Evolutionary conservation across 805 yeast species (phyloP).

Genomic region (Saturnispora kantuleensis): DNA sequence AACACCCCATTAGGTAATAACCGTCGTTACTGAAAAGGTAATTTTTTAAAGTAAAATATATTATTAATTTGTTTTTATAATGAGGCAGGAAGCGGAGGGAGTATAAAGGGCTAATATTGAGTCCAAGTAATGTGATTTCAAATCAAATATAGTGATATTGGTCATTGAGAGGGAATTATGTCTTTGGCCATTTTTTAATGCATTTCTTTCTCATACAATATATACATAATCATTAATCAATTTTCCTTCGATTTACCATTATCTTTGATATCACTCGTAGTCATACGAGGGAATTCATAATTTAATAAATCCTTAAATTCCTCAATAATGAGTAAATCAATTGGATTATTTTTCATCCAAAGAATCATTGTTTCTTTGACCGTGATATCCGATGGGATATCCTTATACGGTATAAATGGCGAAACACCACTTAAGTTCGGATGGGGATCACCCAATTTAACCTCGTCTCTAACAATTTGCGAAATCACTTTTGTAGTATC

Average conservation of each 20-base stretch:
- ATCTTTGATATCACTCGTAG: not conserved
- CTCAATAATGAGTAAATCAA: conserved; percentile 12
- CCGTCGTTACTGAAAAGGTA: conserved; percentile 27
- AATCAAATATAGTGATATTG: not conserved
- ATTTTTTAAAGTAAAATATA: not conserved
- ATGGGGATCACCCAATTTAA: not conserved
- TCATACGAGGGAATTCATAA: conserved; percentile 10
- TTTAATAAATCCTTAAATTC: conserved; percentile 13
- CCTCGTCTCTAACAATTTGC: conserved; percentile 8
- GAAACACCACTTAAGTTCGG: conserved; percentile 1
- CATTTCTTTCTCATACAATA: not conserved
- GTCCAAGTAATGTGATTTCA: no score
- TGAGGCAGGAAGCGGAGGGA: no score
- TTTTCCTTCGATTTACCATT: not conserved
- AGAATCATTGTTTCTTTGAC: conserved; percentile 6
- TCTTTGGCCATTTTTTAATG: not conserved
- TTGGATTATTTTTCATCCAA: conserved; percentile 13
- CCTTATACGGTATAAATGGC: conserved; percentile 1
- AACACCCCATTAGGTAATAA: conserved; percentile 37
- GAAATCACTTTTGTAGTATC: conserved; percentile 9
- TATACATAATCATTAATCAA: not conserved
- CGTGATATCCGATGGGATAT: not conserved
- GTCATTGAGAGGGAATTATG: not conserved
- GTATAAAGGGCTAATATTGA: no score
- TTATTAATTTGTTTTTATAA: no score